These are phyloP conservation scores for Geotrichum histeridarum DNA, from an alignment of 1,139 yeast species.

Conservation along the genomic window DNA sequence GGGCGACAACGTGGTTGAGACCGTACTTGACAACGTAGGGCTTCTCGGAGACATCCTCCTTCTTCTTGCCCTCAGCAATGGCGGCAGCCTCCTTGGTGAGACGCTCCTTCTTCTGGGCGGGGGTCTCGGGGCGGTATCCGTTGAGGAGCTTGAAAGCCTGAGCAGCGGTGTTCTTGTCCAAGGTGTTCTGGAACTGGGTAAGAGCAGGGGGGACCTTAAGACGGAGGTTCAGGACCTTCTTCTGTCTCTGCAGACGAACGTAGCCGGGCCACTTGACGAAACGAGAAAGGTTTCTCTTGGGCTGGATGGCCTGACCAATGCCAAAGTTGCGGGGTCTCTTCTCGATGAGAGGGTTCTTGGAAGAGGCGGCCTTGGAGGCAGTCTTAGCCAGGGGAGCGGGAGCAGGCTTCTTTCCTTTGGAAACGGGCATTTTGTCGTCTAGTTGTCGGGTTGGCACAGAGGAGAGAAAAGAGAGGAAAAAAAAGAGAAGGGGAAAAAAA, in stretches of 20 bases:
- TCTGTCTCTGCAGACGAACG: slow-evolving; percentile 95
- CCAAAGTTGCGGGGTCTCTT: slow-evolving; percentile 91
- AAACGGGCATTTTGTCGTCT: slow-evolving; percentile 50
- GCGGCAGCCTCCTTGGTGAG: slow-evolving; percentile 98
- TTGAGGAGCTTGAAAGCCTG: slow-evolving; percentile 93
- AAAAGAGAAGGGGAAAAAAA: slow-evolving; percentile 9
- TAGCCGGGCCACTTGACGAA: slow-evolving; percentile 98
- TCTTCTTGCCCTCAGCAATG: slow-evolving; percentile 93
- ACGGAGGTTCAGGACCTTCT: slow-evolving; percentile 89
- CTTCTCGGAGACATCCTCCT: slow-evolving; percentile 91
- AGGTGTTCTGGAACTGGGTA: slow-evolving; percentile 89
- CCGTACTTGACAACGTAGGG: slow-evolving; percentile 96
- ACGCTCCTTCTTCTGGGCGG: slow-evolving; percentile 97
- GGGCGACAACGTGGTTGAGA: slow-evolving; percentile 95
- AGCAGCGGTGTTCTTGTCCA: slow-evolving; percentile 97
- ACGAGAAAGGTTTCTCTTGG: slow-evolving; percentile 92
- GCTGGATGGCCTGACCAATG: slow-evolving; percentile 91
- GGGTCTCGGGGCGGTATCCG: slow-evolving; percentile 98
- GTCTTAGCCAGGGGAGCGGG: slow-evolving; percentile 73
- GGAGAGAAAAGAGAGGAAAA: background rate
- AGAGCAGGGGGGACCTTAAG: slow-evolving; percentile 98
- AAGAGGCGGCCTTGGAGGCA: slow-evolving; percentile 35
- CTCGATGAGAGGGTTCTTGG: slow-evolving; percentile 71
- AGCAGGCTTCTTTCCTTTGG: slow-evolving; percentile 68
- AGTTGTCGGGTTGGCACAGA: background rate